A percentile compares a stretch with the other conserved stretches of the same genome.
Conservation (phyloP, 345 rosid genomes). For the Brassica carinata region DNA sequence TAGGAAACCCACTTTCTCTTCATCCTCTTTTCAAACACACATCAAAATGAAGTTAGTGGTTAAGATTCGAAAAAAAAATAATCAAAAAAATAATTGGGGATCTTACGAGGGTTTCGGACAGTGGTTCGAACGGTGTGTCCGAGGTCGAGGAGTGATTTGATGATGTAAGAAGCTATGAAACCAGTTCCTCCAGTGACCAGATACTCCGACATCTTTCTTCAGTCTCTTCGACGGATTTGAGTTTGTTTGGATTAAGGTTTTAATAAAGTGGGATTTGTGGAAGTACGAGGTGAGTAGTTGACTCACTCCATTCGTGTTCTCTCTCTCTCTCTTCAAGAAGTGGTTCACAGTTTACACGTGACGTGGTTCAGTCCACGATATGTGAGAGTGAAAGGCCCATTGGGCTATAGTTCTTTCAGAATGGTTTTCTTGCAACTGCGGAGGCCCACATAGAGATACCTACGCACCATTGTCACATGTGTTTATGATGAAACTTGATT, state of each 20-base stretch:
- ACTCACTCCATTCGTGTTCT: conserved; percentile 12
- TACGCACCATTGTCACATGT: background rate
- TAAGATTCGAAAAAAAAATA: background rate
- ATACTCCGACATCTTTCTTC: conserved; percentile 63
- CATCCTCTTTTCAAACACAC: conserved; percentile 38
- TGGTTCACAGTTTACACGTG: background rate
- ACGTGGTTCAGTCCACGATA: background rate
- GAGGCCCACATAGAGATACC: background rate
- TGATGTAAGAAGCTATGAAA: conserved; percentile 75
- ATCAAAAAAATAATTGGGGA: background rate
- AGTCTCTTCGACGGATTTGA: background rate
- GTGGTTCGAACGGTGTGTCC: conserved; percentile 76
- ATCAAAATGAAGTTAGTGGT: background rate
- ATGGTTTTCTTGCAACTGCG: background rate
- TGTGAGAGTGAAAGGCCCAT: background rate
- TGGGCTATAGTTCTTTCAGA: background rate
- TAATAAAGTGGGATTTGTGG: conserved; percentile 19
- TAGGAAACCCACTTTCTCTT: conserved; percentile 58
- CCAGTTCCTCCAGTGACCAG: conserved; percentile 96
- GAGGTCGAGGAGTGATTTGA: conserved; percentile 62
- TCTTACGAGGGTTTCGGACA: conserved; percentile 75
- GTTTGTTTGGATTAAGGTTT: conserved; percentile 1
- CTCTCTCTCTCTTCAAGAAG: background rate
- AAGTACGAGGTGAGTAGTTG: conserved; percentile 23
- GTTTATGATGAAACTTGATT: no score